These are phyloP conservation scores for Lantana camara DNA, from an alignment of 257 asterid species.

Conservation along the genomic window DNA sequence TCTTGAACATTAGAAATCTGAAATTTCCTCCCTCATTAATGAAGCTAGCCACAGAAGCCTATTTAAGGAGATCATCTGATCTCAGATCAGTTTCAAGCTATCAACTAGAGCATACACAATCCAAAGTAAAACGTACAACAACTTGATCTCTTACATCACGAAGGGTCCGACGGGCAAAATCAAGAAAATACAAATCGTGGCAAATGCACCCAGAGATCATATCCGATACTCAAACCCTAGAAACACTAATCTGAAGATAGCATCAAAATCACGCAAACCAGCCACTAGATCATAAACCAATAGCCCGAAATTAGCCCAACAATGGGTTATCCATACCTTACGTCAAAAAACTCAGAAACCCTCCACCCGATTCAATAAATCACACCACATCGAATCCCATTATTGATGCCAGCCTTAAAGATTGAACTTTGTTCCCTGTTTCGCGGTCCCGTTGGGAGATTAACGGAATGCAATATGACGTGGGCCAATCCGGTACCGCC, in stretches of 20 bases:
- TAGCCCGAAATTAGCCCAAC: conserved; percentile 6
- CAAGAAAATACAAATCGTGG: conserved; percentile 27
- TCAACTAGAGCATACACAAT: conserved; percentile 21
- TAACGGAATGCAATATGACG: no score
- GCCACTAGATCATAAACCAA: conserved; percentile 18
- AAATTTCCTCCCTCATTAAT: not conserved
- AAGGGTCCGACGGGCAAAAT: conserved; percentile 24
- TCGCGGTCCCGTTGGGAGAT: conserved; percentile 24
- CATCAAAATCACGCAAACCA: conserved; percentile 16
- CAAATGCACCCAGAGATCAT: conserved; percentile 36
- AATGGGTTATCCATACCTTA: conserved; percentile 36
- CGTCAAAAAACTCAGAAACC: conserved; percentile 32
- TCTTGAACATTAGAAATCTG: not conserved
- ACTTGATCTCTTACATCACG: conserved; percentile 14
- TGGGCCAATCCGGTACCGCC: no score
- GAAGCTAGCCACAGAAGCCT: conserved; percentile 9
- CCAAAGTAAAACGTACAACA: conserved; percentile 18
- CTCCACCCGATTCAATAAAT: conserved; percentile 17
- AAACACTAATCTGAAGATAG: conserved; percentile 19
- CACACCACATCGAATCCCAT: conserved; percentile 31
- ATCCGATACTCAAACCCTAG: conserved; percentile 3
- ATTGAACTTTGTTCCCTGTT: conserved; percentile 20
- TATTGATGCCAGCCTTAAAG: conserved; percentile 8
- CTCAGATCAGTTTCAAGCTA: conserved; percentile 33
- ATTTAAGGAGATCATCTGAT: conserved; percentile 26